phyloP scores from a whole-genome alignment of 1,284 basidiomycete species.

The Somion occarium region DNA sequence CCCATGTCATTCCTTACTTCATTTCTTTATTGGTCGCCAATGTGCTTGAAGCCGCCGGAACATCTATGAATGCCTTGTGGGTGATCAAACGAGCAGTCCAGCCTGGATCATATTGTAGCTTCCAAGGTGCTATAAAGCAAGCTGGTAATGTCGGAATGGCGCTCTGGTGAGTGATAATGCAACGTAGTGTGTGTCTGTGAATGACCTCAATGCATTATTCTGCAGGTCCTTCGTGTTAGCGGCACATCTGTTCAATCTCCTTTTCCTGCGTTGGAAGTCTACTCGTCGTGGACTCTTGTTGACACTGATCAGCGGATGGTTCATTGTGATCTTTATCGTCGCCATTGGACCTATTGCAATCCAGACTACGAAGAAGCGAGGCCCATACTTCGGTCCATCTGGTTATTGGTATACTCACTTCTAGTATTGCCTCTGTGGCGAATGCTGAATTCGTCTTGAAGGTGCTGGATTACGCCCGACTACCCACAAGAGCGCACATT shows the following conservation, averaged over 20 bases:
- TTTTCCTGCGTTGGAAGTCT: constrained; percentile 33
- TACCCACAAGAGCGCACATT: constrained; percentile 38
- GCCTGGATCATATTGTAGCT: constrained; percentile 31
- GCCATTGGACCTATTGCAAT: constrained; percentile 33
- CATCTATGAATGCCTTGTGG: constrained; percentile 38
- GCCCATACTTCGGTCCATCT: constrained; percentile 39
- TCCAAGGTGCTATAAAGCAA: constrained; percentile 41
- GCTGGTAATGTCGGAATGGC: constrained; percentile 40
- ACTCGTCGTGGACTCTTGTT: constrained; percentile 21
- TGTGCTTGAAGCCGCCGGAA: constrained; percentile 36
- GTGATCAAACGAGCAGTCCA: constrained; percentile 29
- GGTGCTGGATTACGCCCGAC: constrained; percentile 44
- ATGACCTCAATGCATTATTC: background rate
- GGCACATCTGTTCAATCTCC: constrained; percentile 36
- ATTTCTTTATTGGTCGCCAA: constrained; percentile 38
- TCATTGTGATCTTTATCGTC: constrained; percentile 28
- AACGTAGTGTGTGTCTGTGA: background rate
- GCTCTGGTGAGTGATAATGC: constrained; percentile 27
- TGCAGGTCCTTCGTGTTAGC: constrained; percentile 36
- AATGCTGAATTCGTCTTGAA: constrained; percentile 8
- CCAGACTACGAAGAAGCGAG: constrained; percentile 24
- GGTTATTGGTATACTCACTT: constrained; percentile 33
- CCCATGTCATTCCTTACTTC: constrained; percentile 30
- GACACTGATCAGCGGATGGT: constrained; percentile 33
- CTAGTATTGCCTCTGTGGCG: background rate